phyloP scores from a whole-genome alignment of 805 yeast genomes.

The Millerago galiae region DNA sequence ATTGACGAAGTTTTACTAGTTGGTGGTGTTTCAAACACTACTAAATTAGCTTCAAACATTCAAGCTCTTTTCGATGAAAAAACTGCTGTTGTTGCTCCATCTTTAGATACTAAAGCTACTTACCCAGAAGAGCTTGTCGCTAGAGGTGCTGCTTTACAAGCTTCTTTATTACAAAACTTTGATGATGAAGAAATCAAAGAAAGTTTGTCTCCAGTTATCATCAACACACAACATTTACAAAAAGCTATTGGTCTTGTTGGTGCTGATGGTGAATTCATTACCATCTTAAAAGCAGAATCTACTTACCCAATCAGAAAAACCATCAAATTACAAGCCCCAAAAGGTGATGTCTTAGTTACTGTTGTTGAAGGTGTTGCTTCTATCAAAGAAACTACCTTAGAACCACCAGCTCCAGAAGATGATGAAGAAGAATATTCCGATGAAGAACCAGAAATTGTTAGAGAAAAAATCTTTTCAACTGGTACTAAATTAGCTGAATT shows the following conservation, averaged over 20 bases:
- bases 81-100: constrained; percentile 70
- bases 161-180: constrained; percentile 72
- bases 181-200: constrained; percentile 78
- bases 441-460: constrained; percentile 85
- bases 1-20: constrained; percentile 86
- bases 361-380: constrained; percentile 83
- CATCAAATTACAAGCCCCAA: constrained; percentile 52
- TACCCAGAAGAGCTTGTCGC: constrained; percentile 87
- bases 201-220: constrained; percentile 74
- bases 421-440: constrained; percentile 53
- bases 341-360: constrained; percentile 57
- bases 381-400: constrained; percentile 75
- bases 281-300: constrained; percentile 75
- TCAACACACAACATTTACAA: constrained; percentile 80
- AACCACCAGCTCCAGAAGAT: constrained; percentile 48
- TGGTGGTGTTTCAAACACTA: constrained; percentile 92
- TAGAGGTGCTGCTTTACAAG: constrained; percentile 97
- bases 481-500: constrained; percentile 74
- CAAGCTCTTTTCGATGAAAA: constrained; percentile 75
- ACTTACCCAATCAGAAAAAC: constrained; percentile 86
- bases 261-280: constrained; percentile 63
- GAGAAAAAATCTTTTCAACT: constrained; percentile 67
- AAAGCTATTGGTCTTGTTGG: constrained; percentile 82
- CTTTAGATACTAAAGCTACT: constrained; percentile 66
- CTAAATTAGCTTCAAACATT: constrained; percentile 78